These are phyloP conservation scores for Quercus dentata DNA, from an alignment of 306 rosid genomes.

Conservation along the genomic window DNA sequence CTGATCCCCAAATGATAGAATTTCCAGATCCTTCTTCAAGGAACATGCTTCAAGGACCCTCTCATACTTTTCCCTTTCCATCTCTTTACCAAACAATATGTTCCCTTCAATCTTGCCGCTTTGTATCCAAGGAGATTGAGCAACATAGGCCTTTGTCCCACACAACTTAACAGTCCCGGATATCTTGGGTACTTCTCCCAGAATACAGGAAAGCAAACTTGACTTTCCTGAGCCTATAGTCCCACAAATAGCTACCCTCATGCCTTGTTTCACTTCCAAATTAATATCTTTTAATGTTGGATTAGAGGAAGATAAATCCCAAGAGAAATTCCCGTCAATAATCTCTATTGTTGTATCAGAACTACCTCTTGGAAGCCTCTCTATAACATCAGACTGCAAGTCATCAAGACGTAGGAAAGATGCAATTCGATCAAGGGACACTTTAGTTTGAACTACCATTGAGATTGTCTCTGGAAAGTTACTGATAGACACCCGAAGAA, in stretches of 20 bases:
- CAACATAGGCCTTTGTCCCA: not conserved
- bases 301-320: not conserved
- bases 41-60: slow-evolving; percentile 50
- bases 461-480: not conserved
- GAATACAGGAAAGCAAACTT: slow-evolving; percentile 6
- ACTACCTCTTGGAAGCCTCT: not conserved
- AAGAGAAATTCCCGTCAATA: not conserved
- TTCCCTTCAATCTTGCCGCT: not conserved
- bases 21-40: slow-evolving; percentile 46
- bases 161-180: not conserved
- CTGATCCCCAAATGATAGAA: slow-evolving; percentile 46
- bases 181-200: not conserved
- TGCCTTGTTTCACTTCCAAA: not conserved
- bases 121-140: not conserved
- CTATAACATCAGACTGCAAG: not conserved
- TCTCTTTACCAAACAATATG: slow-evolving; percentile 39
- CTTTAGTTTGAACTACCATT: slow-evolving; percentile 6
- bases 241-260: not conserved
- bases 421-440: slow-evolving; percentile 1
- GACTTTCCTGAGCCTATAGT: slow-evolving; percentile 16
- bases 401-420: not conserved
- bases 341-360: not conserved
- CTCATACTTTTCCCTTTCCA: slow-evolving; percentile 43
- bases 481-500: slow-evolving; percentile 3
- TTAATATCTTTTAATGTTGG: not conserved